Evolutionary conservation across 2,329 filamentous ascomycete species (phyloP), one percentile per base, ranked within the genome.

Genomic region (Berkeleyomyces rouxiae): DNA sequence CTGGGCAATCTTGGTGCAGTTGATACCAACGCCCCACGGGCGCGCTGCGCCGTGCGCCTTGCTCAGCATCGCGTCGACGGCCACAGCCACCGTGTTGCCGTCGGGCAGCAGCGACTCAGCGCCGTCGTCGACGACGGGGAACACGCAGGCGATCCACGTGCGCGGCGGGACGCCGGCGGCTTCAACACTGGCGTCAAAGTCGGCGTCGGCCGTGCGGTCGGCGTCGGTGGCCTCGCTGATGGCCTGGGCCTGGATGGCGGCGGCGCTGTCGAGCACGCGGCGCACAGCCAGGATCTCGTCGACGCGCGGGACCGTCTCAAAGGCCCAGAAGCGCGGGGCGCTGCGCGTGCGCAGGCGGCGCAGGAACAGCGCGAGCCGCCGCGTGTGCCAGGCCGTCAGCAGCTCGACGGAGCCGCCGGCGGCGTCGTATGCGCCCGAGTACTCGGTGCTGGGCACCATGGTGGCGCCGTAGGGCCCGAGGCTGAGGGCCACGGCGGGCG

Each of bases 1-100:
- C 69, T 86, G 83, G 59, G 78, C 75, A 42, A 87, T 77, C 70
- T 85, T 86, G 44, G 79, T 87, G 70, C 84, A 87, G 71, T 87
- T 87, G 68, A 87, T 78, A 1, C 85, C 84, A 33, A 88, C 76
- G 0, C 80, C 84, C 79, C 80, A 84, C 0, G 84, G 84, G 3
- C 71, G 65, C 3, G 66, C 67, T 0, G 58, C 11, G 0, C 68
- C 68, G 4, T 70, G 31, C 0, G 63, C 59, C 0, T 66, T 68
- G 43, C 71, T 70, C 2, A 79, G 68, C 74, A 77, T 75, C 4
- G 72, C 70, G 10, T 68, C 65, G 13, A 75, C 68, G 4, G 72
- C 70, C 4, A 69, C 66, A 31, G 71, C 70, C 2, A 72, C 72
- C 2, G 69, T 70, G 65, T 73, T 79, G 1, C 82, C 82, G 67